Evolutionary conservation across 495 filamentous ascomycete genomes (phyloP).

Genomic region (Aspergillus kassunensis): DNA sequence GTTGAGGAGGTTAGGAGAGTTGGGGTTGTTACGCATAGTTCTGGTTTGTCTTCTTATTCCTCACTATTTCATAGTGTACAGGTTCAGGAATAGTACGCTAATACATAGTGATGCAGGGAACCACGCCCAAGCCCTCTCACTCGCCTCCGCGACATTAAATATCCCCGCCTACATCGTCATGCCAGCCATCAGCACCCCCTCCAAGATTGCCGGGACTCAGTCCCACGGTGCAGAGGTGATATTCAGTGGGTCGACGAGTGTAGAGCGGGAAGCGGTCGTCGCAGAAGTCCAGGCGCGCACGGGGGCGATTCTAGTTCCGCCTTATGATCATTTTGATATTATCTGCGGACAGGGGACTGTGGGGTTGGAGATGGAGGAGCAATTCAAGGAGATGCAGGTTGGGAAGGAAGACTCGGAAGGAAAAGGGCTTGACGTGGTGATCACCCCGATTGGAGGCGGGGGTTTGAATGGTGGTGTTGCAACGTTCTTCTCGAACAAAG

Average conservation of each 20-base stretch:
- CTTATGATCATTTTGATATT: slow-evolving; percentile 88
- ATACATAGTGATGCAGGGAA: no score
- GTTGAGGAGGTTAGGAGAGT: slow-evolving; percentile 50
- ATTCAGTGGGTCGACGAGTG: slow-evolving; percentile 75
- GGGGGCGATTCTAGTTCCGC: slow-evolving; percentile 74
- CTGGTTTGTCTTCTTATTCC: no score
- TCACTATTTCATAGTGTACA: no score
- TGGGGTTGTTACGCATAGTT: slow-evolving; percentile 90
- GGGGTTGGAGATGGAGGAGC: slow-evolving; percentile 84
- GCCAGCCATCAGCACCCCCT: slow-evolving; percentile 75
- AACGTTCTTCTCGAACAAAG: slow-evolving; percentile 64
- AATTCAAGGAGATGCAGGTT: no score
- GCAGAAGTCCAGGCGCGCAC: slow-evolving; percentile 61
- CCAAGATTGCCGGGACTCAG: slow-evolving; percentile 79
- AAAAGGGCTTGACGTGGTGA: slow-evolving; percentile 64
- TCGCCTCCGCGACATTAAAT: slow-evolving; percentile 65
- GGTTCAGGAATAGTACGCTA: no score
- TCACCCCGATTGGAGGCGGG: slow-evolving; percentile 84
- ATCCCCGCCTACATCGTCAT: slow-evolving; percentile 83
- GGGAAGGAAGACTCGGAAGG: background rate
- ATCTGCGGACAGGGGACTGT: slow-evolving; percentile 89
- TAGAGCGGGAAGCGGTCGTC: slow-evolving; percentile 78
- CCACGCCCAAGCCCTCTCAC: slow-evolving; percentile 90
- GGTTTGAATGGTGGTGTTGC: slow-evolving; percentile 84
- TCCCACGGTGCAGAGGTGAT: slow-evolving; percentile 73